phyloP scores from a whole-genome alignment of 345 rosid species.

The Turnera subulata region DNA sequence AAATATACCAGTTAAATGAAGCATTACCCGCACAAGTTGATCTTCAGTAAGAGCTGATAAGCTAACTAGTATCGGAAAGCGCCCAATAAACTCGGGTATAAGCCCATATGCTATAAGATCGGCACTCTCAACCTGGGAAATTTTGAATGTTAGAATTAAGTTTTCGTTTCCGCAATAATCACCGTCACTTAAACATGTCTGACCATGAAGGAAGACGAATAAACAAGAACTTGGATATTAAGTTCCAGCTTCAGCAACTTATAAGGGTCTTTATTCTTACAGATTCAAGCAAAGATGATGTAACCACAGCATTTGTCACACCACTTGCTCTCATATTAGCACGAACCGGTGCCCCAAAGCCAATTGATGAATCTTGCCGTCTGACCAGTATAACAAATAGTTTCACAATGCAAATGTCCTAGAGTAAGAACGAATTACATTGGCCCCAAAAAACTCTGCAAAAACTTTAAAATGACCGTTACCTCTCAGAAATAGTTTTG shows the following conservation, averaged over 20 bases:
- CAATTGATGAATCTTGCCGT: constrained; percentile 92
- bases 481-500: constrained; percentile 94
- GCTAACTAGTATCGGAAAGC: constrained; percentile 87
- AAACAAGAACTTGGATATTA: too few species aligned
- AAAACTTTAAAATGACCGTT: not conserved
- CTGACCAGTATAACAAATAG: constrained; percentile 34
- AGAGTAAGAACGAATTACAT: constrained; percentile 7
- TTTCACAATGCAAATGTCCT: constrained; percentile 8
- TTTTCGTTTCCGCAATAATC: constrained; percentile 8
- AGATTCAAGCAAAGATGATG: constrained; percentile 86
- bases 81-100: constrained; percentile 96
- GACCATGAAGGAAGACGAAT: too few species aligned
- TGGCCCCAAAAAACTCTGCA: not conserved
- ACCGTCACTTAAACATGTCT: not conserved
- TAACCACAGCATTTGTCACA: constrained; percentile 56
- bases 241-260: not conserved
- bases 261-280: constrained; percentile 36
- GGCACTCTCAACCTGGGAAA: constrained; percentile 77
- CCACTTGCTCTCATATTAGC: constrained; percentile 86
- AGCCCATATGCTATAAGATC: constrained; percentile 96
- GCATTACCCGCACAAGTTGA: constrained; percentile 71
- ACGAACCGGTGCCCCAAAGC: constrained; percentile 98
- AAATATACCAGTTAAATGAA: constrained; percentile 6
- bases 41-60: constrained; percentile 89
- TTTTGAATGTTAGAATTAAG: constrained; percentile 3